Conservation (phyloP, 2,329 filamentous ascomycete species). For the Epichloe sylvatica region DNA sequence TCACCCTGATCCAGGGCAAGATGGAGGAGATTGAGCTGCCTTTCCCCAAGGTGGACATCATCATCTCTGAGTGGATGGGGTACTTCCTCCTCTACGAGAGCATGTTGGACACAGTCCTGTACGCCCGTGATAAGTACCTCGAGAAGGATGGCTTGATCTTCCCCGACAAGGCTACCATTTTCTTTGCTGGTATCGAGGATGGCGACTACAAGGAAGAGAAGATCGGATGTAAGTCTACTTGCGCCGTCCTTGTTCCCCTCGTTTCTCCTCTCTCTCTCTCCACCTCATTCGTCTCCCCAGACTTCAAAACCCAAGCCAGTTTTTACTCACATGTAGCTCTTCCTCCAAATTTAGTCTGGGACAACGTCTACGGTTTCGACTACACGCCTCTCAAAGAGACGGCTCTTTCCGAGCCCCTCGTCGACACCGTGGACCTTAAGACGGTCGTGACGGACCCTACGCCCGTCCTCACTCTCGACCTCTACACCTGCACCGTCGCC, state of each 20-base stretch:
- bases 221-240: slow-evolving; percentile 69
- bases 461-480: slow-evolving; percentile 72
- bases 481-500: slow-evolving; percentile 73
- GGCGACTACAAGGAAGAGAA: slow-evolving; percentile 99
- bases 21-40: slow-evolving; percentile 97
- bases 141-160: slow-evolving; percentile 82
- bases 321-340: no score
- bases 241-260: not conserved
- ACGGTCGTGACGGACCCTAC: slow-evolving; percentile 88
- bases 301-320: not conserved
- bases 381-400: slow-evolving; percentile 89
- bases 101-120: slow-evolving; percentile 97
- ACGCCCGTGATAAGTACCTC: slow-evolving; percentile 87
- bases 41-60: slow-evolving; percentile 94
- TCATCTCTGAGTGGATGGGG: slow-evolving; percentile 99
- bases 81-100: slow-evolving; percentile 98
- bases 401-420: slow-evolving; percentile 86
- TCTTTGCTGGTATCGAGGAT: slow-evolving; percentile 92
- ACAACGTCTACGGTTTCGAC: slow-evolving; percentile 97
- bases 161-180: slow-evolving; percentile 97
- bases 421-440: slow-evolving; percentile 96
- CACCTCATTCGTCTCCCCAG: no score
- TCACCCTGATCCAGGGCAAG: slow-evolving; percentile 95
- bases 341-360: slow-evolving; percentile 63
- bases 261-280: not conserved